Evolutionary conservation across 2,329 filamentous ascomycete genomes (phyloP).

Genomic region (Pleomassaria siparia): DNA sequence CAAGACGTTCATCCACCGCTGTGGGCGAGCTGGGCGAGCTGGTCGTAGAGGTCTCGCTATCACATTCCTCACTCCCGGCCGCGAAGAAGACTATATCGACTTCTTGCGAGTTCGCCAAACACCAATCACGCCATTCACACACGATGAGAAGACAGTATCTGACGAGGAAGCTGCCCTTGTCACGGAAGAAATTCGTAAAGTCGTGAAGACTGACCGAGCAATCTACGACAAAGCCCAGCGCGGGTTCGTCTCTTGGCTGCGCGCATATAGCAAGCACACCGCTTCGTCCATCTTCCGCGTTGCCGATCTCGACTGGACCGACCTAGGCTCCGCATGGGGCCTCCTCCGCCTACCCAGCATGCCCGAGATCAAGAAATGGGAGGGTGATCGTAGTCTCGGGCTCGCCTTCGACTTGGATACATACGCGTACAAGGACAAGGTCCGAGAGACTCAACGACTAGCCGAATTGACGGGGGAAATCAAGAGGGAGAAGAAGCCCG

Average conservation of each 20-base stretch:
- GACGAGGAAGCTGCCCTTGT: constrained; percentile 61
- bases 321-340: constrained; percentile 81
- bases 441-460: constrained; percentile 46
- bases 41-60: constrained; percentile 77
- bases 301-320: constrained; percentile 79
- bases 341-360: constrained; percentile 86
- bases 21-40: constrained; percentile 64
- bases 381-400: constrained; percentile 47
- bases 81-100: constrained; percentile 85
- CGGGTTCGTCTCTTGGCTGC: constrained; percentile 91
- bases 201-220: constrained; percentile 62
- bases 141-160: constrained; percentile 59
- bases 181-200: constrained; percentile 62
- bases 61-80: constrained; percentile 78
- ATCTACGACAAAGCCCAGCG: constrained; percentile 86
- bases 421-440: constrained; percentile 49
- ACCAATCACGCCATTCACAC: constrained; percentile 67
- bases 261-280: constrained; percentile 88
- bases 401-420: constrained; percentile 44
- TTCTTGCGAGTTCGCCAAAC: constrained; percentile 88
- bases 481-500: constrained; percentile 23
- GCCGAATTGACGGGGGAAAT: constrained; percentile 34
- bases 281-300: constrained; percentile 89
- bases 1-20: constrained; percentile 74
- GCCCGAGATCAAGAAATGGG: constrained; percentile 68